phyloP scores from a whole-genome alignment of 768 basidiomycete species.

The Trametes coccinea region DNA sequence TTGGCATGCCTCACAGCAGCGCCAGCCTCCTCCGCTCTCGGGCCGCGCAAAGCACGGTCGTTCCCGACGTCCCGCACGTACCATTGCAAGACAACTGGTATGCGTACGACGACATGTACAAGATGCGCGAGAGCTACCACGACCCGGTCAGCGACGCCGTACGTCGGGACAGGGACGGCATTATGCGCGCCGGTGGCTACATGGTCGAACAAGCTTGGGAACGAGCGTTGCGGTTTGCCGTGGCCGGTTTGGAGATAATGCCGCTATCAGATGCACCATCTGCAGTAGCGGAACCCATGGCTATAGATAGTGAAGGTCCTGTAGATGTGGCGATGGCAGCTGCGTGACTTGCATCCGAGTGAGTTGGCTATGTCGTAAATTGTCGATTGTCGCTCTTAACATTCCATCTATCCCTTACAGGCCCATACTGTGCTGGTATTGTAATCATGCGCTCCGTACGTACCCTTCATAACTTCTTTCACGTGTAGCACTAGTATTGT shows the following conservation, averaged over 20 bases:
- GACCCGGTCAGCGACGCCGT: slow-evolving; percentile 78
- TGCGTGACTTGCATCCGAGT: slow-evolving; percentile 28
- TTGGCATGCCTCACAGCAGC: slow-evolving; percentile 20
- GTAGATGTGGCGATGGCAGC: slow-evolving; percentile 51
- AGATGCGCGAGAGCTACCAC: slow-evolving; percentile 57
- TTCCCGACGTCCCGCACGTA: slow-evolving; percentile 80
- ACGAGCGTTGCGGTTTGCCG: slow-evolving; percentile 70
- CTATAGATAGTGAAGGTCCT: slow-evolving; percentile 20
- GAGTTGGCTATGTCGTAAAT: neutral
- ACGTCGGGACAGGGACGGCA: slow-evolving; percentile 70
- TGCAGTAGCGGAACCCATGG: neutral
- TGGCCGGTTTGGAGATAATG: slow-evolving; percentile 68
- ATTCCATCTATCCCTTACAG: no score
- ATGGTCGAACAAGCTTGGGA: slow-evolving; percentile 84
- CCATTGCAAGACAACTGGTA: slow-evolving; percentile 78
- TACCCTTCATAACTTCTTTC: no score
- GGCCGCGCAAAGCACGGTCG: slow-evolving; percentile 60
- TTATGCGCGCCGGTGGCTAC: slow-evolving; percentile 85
- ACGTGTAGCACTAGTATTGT: no score
- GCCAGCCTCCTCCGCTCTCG: slow-evolving; percentile 56
- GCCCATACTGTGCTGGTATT: no score
- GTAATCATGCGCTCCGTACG: no score
- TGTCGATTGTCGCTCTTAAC: no score
- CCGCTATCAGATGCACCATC: slow-evolving; percentile 35
- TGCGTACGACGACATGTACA: slow-evolving; percentile 69